Percentiles rank a stretch among this genome's conserved stretches.
Conservation (phyloP, 2,329 filamentous ascomycete species). For the Aureobasidium sp. region DNA sequence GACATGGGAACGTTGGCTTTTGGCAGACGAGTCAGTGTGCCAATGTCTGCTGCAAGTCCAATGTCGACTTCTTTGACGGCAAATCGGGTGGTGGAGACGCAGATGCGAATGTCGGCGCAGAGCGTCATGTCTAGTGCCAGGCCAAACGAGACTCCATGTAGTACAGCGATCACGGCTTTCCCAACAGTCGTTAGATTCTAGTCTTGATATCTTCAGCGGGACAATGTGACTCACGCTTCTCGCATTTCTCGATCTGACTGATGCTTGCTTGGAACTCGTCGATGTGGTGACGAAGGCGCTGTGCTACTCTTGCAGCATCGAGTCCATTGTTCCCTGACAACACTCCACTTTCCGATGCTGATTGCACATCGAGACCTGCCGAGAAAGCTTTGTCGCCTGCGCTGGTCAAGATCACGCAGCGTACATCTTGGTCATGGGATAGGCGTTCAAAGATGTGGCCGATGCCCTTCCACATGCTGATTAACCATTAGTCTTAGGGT, state of each 20-base stretch:
- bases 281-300: constrained; percentile 58
- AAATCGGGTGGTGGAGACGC: constrained; percentile 49
- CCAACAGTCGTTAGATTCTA: constrained; percentile 33
- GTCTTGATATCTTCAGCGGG: background rate
- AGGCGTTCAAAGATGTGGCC: constrained; percentile 64
- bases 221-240: constrained; percentile 52
- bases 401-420: constrained; percentile 71
- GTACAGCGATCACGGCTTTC: constrained; percentile 63
- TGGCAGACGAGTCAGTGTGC: constrained; percentile 65
- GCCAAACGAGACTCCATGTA: constrained; percentile 73
- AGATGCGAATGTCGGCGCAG: constrained; percentile 65
- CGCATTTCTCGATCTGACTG: constrained; percentile 70
- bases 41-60: constrained; percentile 71
- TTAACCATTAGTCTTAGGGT: background rate
- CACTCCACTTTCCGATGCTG: constrained; percentile 13
- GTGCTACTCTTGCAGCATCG: constrained; percentile 24
- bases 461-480: constrained; percentile 78
- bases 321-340: constrained; percentile 9
- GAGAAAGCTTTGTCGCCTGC: constrained; percentile 81
- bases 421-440: constrained; percentile 63
- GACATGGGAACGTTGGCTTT: constrained; percentile 63
- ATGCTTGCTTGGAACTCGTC: constrained; percentile 75
- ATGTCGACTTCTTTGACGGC: constrained; percentile 79
- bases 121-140: constrained; percentile 64
- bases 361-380: constrained; percentile 67